Conservation (phyloP, 495 filamentous ascomycete species). For the Penicillium bovifimosum region DNA sequence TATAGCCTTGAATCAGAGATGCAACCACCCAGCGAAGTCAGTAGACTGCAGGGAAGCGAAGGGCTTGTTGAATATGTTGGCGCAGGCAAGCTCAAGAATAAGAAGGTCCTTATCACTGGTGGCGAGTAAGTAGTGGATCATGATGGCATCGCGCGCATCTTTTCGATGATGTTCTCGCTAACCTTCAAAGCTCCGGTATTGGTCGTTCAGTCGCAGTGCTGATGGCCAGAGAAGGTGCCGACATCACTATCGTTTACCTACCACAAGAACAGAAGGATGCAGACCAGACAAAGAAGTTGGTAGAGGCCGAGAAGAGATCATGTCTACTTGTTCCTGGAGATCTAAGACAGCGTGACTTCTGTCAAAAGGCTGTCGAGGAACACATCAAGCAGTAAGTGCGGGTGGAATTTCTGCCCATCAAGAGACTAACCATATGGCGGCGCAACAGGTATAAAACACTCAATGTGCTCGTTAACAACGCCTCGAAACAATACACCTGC, state of each 20-base stretch:
- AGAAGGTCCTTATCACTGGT: slow-evolving; percentile 51
- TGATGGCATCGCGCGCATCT: background rate
- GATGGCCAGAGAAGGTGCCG: slow-evolving; percentile 52
- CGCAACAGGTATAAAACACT: slow-evolving; percentile 36
- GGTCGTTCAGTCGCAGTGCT: slow-evolving; percentile 51
- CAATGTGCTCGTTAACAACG: slow-evolving; percentile 59
- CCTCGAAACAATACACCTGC: slow-evolving; percentile 50
- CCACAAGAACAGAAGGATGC: slow-evolving; percentile 51
- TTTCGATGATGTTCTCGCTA: background rate
- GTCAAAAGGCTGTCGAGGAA: slow-evolving; percentile 42
- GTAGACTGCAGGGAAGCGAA: slow-evolving; percentile 26
- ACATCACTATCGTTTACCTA: slow-evolving; percentile 51
- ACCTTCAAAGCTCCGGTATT: slow-evolving; percentile 41
- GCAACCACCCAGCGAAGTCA: slow-evolving; percentile 12
- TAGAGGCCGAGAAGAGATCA: slow-evolving; percentile 15
- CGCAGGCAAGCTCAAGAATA: slow-evolving; percentile 44
- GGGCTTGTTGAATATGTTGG: slow-evolving; percentile 42
- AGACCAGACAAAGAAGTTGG: slow-evolving; percentile 44
- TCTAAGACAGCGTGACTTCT: slow-evolving; percentile 42
- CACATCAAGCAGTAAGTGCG: slow-evolving; percentile 40
- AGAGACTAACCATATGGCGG: background rate
- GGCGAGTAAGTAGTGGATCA: slow-evolving; percentile 39
- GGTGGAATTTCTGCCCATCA: too few relatives aligned
- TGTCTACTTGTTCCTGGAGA: slow-evolving; percentile 46
- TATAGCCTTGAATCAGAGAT: background rate